phyloP scores from a whole-genome alignment of 768 basidiomycete species.

The Ramaria sp. region DNA sequence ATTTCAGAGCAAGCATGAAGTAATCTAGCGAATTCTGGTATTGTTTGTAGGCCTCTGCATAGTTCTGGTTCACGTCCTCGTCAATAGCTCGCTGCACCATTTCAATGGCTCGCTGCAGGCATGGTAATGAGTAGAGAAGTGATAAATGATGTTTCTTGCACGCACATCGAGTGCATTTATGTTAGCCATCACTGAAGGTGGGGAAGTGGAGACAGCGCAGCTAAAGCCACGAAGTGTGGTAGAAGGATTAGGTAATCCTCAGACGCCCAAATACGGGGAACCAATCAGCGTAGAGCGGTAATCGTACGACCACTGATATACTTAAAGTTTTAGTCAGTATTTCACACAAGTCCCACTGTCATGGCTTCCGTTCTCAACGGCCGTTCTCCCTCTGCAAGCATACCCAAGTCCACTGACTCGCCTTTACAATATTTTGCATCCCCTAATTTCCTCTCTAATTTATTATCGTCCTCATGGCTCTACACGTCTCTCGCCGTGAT shows the following conservation, averaged over 20 bases:
- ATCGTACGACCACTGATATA: not conserved
- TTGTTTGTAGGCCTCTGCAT: slow-evolving; percentile 86
- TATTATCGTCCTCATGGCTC: slow-evolving; percentile 1
- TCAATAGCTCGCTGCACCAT: slow-evolving; percentile 90
- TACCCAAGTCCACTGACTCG: not conserved
- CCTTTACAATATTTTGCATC: not conserved
- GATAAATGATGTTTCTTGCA: not conserved
- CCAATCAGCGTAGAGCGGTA: not conserved
- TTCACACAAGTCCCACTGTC: not conserved
- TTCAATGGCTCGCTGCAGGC: slow-evolving; percentile 64
- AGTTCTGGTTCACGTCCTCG: slow-evolving; percentile 87
- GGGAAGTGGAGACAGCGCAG: too few species aligned
- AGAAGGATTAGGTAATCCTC: not conserved
- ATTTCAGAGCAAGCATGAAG: slow-evolving; percentile 95
- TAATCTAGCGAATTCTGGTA: slow-evolving; percentile 96
- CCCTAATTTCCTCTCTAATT: not conserved
- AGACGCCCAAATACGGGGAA: not conserved
- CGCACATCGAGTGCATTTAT: slow-evolving; percentile 6
- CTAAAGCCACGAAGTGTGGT: too few species aligned
- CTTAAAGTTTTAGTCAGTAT: not conserved
- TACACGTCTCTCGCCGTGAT: slow-evolving; percentile 57
- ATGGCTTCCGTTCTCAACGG: not conserved
- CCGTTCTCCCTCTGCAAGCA: not conserved
- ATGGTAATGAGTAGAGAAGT: not conserved
- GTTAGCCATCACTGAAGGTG: slow-evolving; percentile 1